A percentile compares a stretch with the other conserved stretches of the same genome.
Evolutionary conservation across 345 rosid species (phyloP).

Genomic region (Bruguiera gymnorhiza): DNA sequence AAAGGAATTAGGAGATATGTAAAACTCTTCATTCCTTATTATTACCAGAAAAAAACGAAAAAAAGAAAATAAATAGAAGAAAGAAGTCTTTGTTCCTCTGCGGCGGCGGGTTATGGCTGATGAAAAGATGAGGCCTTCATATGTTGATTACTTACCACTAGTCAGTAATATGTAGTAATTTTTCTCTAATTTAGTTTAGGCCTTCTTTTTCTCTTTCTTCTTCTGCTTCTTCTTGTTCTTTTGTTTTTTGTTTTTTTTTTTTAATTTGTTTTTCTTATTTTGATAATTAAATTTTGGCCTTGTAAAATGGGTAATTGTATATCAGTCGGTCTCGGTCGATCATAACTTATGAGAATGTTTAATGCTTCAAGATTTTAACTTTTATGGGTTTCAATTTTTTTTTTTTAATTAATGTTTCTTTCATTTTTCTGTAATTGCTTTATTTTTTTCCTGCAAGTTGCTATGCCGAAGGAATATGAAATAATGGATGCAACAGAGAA

Average conservation of each 20-base stretch:
- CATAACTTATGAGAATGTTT: not conserved
- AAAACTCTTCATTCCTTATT: no score
- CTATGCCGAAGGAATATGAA: not conserved
- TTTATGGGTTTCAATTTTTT: not conserved
- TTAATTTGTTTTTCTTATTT: not conserved
- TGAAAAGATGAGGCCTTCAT: not conserved
- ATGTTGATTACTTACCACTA: conserved; percentile 11
- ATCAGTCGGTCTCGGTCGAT: conserved; percentile 7
- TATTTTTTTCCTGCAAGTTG: not conserved
- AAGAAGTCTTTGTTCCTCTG: no score
- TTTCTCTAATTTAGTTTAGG: not conserved
- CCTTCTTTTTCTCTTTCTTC: not conserved
- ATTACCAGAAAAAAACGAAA: no score
- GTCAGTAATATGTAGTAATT: not conserved
- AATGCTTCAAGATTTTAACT: not conserved
- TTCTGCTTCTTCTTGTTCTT: not conserved
- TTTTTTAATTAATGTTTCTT: not conserved
- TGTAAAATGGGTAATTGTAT: conserved; percentile 27
- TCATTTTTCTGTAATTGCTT: no score
- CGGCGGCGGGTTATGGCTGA: conserved; percentile 8
- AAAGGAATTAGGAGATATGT: conserved; percentile 8
- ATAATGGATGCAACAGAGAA: conserved; percentile 2
- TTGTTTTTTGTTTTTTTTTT: not conserved
- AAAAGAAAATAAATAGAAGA: no score
- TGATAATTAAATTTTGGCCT: conserved; percentile 20